Base-by-base conservation (phyloP, 192 early-diverging fungal genomes). In the Backusella luteola region DNA sequence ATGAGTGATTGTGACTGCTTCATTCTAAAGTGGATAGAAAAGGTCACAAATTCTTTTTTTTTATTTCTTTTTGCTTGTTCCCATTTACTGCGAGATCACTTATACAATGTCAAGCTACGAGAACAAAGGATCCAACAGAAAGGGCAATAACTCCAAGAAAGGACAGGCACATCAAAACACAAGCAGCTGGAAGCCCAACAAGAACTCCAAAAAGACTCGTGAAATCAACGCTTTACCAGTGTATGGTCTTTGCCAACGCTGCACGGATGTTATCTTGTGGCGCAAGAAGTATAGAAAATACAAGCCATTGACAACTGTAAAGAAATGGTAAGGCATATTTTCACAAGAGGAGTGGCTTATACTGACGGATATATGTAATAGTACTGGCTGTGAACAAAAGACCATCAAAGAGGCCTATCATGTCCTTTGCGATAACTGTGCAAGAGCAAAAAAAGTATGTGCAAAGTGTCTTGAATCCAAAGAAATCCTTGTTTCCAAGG, bases 201-300 rank as follows among this genome's bases (percentile, higher is more conserved):
- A 94, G 87, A 90, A 91, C 74, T 94, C 95, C 15, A 90, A 91
- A 78, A 92, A 89, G 32, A 91, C 94, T 14, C 84, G 90, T 67
- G 88, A 81, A 67, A 97, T 97, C 74, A 86, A 93, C 34, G 84
- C 86, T 6, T 83, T 93, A 67, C 96, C 96, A 0, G 91, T 95
- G 0, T 87, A 91, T 68, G 96, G 96, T 35, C 84, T 99, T 52
- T 94, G 92, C 79, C 77, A 88, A 67, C 84, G 88, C 53, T 94
- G 92, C 83, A 90, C 89, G 19, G 92, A 94, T 59, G 89, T 93
- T 44, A 87, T 95, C 29, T 76, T 90, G 82, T 94, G 91, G 92
- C 87, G 94, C 69, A 97, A 99, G 83, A 93, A 94, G 83, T 96
- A 94, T 87, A 92, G 92, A 81, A 96, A 98, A 84, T 99, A 99